phyloP scores from a whole-genome alignment of 768 basidiomycete species.

The Mycena haematopus region DNA sequence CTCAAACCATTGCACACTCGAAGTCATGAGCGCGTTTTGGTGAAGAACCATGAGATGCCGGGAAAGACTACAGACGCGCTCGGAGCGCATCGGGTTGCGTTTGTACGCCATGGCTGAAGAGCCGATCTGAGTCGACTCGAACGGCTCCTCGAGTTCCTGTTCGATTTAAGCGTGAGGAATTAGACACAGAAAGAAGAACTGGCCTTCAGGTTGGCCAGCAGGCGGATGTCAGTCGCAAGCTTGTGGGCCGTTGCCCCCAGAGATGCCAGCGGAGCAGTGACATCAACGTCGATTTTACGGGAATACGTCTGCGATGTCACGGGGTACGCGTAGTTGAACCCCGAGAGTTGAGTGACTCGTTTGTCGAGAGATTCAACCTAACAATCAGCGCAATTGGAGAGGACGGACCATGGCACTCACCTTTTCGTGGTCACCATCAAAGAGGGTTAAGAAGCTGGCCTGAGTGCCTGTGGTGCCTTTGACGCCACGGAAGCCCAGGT shows the following conservation, averaged over 20 bases:
- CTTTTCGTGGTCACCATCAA: conserved; percentile 95
- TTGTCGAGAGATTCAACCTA: conserved; percentile 89
- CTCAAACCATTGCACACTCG: conserved; percentile 98
- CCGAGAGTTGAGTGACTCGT: conserved; percentile 88
- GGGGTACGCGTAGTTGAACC: conserved; percentile 94
- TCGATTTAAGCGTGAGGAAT: neutral
- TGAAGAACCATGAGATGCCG: conserved; percentile 95
- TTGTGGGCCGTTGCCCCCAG: conserved; percentile 97
- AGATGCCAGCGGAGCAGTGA: conserved; percentile 87
- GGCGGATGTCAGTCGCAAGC: conserved; percentile 92
- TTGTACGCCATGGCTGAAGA: conserved; percentile 99
- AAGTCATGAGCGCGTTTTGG: conserved; percentile 95
- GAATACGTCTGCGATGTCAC: conserved; percentile 99
- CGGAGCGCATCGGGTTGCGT: conserved; percentile 98
- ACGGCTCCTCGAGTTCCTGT: conserved; percentile 97
- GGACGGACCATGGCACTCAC: conserved; percentile 38
- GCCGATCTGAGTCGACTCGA: conserved; percentile 98
- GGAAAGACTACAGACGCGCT: conserved; percentile 95
- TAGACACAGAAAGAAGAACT: neutral
- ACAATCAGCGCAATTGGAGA: neutral
- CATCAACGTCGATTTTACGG: conserved; percentile 95
- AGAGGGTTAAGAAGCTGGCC: conserved; percentile 92
- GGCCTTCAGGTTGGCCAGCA: conserved; percentile 93
- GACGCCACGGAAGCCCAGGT: conserved; percentile 96
- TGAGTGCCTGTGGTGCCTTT: conserved; percentile 99